Percentiles rank a stretch among this genome's conserved stretches.
These are phyloP conservation scores for Exophiala dermatitidis DNA, from an alignment of 2,329 filamentous ascomycete species.

Conservation along the genomic window DNA sequence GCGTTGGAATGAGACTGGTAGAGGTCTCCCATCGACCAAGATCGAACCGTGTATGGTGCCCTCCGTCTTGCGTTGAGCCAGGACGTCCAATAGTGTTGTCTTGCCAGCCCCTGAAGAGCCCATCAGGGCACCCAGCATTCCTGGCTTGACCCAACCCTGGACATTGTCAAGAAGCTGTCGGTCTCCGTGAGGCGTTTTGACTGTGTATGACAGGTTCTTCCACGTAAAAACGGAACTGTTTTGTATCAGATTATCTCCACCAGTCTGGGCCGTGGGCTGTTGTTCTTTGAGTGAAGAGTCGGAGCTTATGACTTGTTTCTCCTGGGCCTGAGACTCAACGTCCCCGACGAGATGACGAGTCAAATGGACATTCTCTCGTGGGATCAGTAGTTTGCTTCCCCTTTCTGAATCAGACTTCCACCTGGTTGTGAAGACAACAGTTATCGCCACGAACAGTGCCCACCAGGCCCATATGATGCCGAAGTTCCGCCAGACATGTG, in stretches of 20 bases:
- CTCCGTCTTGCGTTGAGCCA: constrained; percentile 61
- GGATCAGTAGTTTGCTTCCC: constrained; percentile 53
- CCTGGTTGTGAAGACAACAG: constrained; percentile 49
- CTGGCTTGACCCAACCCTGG: constrained; percentile 69
- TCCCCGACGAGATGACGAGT: constrained; percentile 34
- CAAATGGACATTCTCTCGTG: constrained; percentile 50
- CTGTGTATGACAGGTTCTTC: constrained; percentile 64
- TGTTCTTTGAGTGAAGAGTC: constrained; percentile 7
- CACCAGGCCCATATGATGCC: constrained; percentile 59
- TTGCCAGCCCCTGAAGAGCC: constrained; percentile 74
- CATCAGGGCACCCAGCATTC: constrained; percentile 68
- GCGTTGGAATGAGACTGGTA: constrained; percentile 57
- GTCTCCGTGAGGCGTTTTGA: constrained; percentile 51
- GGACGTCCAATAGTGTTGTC: constrained; percentile 63
- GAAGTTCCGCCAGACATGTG: constrained; percentile 54
- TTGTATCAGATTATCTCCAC: constrained; percentile 42
- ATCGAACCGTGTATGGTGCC: constrained; percentile 58
- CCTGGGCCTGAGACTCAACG: constrained; percentile 42
- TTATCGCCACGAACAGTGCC: constrained; percentile 52
- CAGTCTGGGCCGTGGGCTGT: not conserved
- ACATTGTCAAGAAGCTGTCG: constrained; percentile 59
- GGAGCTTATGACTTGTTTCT: constrained; percentile 22
- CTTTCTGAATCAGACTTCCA: constrained; percentile 51
- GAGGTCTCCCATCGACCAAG: constrained; percentile 56
- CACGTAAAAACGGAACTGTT: constrained; percentile 67